Base-by-base conservation (phyloP, 257 asterid species). In the Capsicum baccatum region DNA sequence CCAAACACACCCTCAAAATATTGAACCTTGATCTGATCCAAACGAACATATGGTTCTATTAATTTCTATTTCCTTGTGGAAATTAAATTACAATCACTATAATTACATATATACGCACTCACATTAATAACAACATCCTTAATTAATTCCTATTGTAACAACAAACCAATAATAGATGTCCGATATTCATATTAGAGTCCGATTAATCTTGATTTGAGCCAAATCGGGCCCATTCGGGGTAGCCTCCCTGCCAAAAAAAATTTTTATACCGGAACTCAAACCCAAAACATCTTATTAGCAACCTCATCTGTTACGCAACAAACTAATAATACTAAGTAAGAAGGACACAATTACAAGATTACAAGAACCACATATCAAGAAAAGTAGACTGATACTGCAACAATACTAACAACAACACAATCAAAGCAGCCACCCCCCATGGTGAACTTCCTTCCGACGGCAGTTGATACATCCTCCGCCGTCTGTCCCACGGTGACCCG, bases 351-450 rank as follows among this genome's bases (percentile, higher is more conserved):
- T 4, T 0, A 16, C 35, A 84, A 54, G 47, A 39, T 4, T 0
- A 16, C 35, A 84, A 54, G 47, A 94, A 94, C 99, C 99, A 96
- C 42, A 89, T 84, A 47, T 93, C 98, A 80, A 93, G 98, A 88
- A 96, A 93, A 74, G 64, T 54, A 48, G 97, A 91, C 88, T 92
- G 98, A 62, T 48, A 96, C 86, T 94, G 96, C 80, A 93, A 69
- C 89, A 96, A 56, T 17, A 96, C 90, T 50, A 96, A 91, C 63
- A 96, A 33, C 91, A 96, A 67, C 81, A 96, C 17, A 83, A 96
- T 94, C 89, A 92, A 44, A 56, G 97, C 97, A 16, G 94, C 94
- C 88, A 93, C 98, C 8, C 94, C 97, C 99, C 98, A 93, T 26
- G 97, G 99, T 74, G 97, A 93, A 79, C 91, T 84, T 15, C 97